A percentile compares a stretch with the other conserved stretches of the same genome.
These are phyloP conservation scores for Amylocystis lapponica DNA, from an alignment of 768 basidiomycete species.

Conservation along the genomic window DNA sequence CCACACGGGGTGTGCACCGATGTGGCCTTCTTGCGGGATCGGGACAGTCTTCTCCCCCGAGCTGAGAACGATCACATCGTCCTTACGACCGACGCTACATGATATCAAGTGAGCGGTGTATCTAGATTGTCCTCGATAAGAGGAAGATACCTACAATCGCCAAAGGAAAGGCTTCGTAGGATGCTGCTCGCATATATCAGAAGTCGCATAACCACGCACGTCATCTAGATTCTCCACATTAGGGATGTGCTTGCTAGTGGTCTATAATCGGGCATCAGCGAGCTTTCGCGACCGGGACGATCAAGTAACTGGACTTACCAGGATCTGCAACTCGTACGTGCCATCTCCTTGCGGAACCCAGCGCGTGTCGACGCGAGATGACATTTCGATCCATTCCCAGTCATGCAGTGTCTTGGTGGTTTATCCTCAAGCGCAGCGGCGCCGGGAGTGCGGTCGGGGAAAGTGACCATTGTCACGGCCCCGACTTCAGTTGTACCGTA, in stretches of 20 bases:
- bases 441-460: background rate
- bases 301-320: conserved; percentile 3
- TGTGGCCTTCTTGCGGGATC: conserved; percentile 17
- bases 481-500: conserved; percentile 16
- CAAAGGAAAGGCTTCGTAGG: conserved; percentile 13
- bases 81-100: conserved; percentile 29
- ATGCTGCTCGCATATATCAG: conserved; percentile 15
- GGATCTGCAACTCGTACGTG: conserved; percentile 9
- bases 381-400: conserved; percentile 9
- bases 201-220: conserved; percentile 13
- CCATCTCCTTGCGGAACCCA: conserved; percentile 9
- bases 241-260: background rate
- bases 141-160: conserved; percentile 21
- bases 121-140: background rate
- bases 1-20: conserved; percentile 26
- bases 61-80: conserved; percentile 37
- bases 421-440: too few species aligned
- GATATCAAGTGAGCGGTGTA: too few species aligned
- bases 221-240: conserved; percentile 4
- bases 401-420: conserved; percentile 1
- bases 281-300: too few species aligned
- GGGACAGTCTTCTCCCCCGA: conserved; percentile 29
- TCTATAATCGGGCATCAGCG: too few species aligned
- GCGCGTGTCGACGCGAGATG: background rate
- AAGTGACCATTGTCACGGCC: background rate